Percentiles rank a stretch among this genome's conserved stretches.
These are phyloP conservation scores for Candida ulmi DNA, from an alignment of 805 yeast genomes.

Conservation along the genomic window DNA sequence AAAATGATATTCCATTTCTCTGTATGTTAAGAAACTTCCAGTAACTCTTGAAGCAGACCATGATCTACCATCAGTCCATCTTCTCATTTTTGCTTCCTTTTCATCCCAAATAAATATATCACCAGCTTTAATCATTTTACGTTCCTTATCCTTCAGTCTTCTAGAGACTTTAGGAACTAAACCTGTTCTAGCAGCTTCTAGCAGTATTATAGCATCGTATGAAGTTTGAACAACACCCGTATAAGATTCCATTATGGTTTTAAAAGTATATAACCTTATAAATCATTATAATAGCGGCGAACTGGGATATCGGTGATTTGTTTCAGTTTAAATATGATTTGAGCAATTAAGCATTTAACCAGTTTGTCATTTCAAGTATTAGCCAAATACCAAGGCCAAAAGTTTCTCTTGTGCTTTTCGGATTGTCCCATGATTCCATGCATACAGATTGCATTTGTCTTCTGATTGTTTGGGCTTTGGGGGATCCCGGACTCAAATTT, in stretches of 20 bases:
- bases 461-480: too few species aligned
- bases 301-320: too few species aligned
- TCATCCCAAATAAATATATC: conserved; percentile 71
- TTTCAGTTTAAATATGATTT: too few species aligned
- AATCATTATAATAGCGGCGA: too few species aligned
- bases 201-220: conserved; percentile 54
- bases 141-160: conserved; percentile 51
- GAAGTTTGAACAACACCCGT: conserved; percentile 53
- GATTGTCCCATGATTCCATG: too few species aligned
- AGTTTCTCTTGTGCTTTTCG: too few species aligned
- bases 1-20: conserved; percentile 45
- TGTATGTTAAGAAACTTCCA: conserved; percentile 56
- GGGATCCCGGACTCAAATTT: too few species aligned
- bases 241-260: conserved; percentile 53
- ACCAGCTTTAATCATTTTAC: conserved; percentile 44
- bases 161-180: conserved; percentile 53
- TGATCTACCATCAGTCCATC: conserved; percentile 75
- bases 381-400: too few species aligned
- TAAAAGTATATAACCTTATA: too few species aligned
- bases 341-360: too few species aligned
- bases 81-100: conserved; percentile 59
- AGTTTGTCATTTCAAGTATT: too few species aligned
- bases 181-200: conserved; percentile 59
- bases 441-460: too few species aligned
- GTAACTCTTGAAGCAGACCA: conserved; percentile 72